Conservation (phyloP, 768 basidiomycete species). For the Nevesoporus exiguus region DNA sequence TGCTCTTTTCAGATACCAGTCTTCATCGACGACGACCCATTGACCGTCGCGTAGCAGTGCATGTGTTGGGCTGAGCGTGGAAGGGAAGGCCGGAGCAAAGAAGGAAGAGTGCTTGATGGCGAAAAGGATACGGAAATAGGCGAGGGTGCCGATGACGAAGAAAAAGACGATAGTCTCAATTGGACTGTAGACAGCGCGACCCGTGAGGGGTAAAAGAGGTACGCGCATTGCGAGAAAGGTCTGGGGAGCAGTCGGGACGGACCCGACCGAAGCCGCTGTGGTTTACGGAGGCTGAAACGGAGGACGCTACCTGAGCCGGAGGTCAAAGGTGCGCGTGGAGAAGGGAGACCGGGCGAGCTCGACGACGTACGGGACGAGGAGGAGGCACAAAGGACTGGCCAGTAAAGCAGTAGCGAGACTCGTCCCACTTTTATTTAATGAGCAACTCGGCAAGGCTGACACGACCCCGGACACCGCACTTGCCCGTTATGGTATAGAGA, state of each 20-base stretch:
- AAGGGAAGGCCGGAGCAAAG: slow-evolving; percentile 53
- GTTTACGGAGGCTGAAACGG: background rate
- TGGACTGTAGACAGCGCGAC: slow-evolving; percentile 69
- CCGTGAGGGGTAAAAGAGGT: slow-evolving; percentile 63
- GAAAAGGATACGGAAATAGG: slow-evolving; percentile 90
- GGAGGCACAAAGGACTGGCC: background rate
- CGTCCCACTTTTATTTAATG: slow-evolving; percentile 31
- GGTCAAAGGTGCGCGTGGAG: background rate
- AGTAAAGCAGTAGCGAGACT: slow-evolving; percentile 4
- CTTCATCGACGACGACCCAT: slow-evolving; percentile 62
- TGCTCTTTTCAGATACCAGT: slow-evolving; percentile 42
- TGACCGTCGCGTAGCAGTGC: slow-evolving; percentile 50
- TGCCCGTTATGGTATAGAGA: slow-evolving; percentile 3
- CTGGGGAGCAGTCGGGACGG: too few relatives aligned
- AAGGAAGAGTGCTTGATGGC: slow-evolving; percentile 88
- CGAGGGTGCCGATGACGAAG: slow-evolving; percentile 85
- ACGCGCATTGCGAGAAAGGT: slow-evolving; percentile 61
- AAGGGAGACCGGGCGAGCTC: background rate
- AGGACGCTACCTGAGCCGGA: background rate
- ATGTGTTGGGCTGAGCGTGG: slow-evolving; percentile 52
- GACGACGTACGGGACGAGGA: too few relatives aligned
- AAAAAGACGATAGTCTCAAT: slow-evolving; percentile 91
- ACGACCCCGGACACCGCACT: slow-evolving; percentile 26
- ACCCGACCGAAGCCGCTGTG: background rate
- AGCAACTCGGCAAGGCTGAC: slow-evolving; percentile 18